Percentiles rank a stretch among this genome's conserved stretches.
These are phyloP conservation scores for Dactylellina drechsleri DNA, from an alignment of 2,329 filamentous ascomycete genomes.

Conservation along the genomic window DNA sequence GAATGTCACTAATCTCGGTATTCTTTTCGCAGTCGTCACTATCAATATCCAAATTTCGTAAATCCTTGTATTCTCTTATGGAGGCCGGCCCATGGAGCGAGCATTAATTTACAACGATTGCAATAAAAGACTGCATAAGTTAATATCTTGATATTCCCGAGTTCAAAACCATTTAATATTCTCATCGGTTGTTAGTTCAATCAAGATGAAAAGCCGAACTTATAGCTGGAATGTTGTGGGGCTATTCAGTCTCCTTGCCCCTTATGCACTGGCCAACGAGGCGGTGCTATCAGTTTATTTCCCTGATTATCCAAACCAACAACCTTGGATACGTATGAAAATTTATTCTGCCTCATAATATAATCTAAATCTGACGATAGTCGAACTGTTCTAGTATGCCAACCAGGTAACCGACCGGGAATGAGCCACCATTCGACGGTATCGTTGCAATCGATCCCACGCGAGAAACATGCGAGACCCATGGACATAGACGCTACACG, in stretches of 20 bases:
- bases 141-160: neutral
- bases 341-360: neutral
- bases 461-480: conserved; percentile 10
- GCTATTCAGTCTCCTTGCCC: neutral
- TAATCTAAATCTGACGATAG: neutral
- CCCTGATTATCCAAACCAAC: conserved; percentile 8
- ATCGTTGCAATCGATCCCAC: conserved; percentile 13
- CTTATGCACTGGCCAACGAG: neutral
- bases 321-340: conserved; percentile 17
- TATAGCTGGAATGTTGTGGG: neutral
- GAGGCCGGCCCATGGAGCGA: neutral
- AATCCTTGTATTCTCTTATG: no score
- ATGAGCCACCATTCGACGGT: neutral
- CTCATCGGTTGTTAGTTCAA: neutral
- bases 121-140: conserved; percentile 19
- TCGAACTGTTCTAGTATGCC: conserved; percentile 13
- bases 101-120: neutral
- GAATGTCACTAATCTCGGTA: no score
- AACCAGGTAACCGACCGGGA: neutral
- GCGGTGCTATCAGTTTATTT: conserved; percentile 21
- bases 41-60: no score
- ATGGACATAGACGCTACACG: neutral
- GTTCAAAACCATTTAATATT: neutral
- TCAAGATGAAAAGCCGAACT: no score
- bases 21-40: no score